Conservation (phyloP, 2,329 filamentous ascomycete species). For the Endoconidiophora polonica region DNA sequence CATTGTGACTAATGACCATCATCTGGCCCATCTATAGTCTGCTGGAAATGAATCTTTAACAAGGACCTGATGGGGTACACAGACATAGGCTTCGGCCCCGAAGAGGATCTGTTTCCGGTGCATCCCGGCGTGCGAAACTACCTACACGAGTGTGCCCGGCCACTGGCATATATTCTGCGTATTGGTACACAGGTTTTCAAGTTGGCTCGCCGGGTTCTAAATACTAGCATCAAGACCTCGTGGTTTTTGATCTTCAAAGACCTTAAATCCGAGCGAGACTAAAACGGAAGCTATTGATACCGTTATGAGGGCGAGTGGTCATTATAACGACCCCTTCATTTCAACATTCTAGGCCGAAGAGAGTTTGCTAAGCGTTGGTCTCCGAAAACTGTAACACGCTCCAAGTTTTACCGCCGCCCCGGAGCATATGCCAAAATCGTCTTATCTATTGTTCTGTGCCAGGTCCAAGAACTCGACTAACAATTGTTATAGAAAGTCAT, state of each 20-base stretch:
- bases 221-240: background rate
- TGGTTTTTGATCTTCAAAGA: background rate
- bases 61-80: constrained; percentile 5
- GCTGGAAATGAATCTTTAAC: constrained; percentile 5
- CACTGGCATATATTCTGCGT: background rate
- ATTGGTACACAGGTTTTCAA: constrained; percentile 7
- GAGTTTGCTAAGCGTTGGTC: constrained; percentile 28
- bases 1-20: background rate
- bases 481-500: constrained; percentile 31
- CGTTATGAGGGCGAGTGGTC: constrained; percentile 42
- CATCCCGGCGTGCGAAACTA: constrained; percentile 4
- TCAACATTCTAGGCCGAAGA: constrained; percentile 32
- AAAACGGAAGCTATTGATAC: constrained; percentile 39
- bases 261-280: constrained; percentile 13
- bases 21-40: constrained; percentile 7
- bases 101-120: constrained; percentile 1
- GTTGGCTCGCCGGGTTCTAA: constrained; percentile 19
- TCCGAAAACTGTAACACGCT: constrained; percentile 33
- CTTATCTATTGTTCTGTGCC: background rate
- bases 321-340: constrained; percentile 43
- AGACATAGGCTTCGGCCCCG: background rate
- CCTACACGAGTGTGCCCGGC: background rate
- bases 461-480: background rate
- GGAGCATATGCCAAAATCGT: constrained; percentile 25
- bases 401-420: constrained; percentile 34